These are phyloP conservation scores for Gloeophyllum trabeum DNA, from an alignment of 768 basidiomycete species.

Conservation along the genomic window DNA sequence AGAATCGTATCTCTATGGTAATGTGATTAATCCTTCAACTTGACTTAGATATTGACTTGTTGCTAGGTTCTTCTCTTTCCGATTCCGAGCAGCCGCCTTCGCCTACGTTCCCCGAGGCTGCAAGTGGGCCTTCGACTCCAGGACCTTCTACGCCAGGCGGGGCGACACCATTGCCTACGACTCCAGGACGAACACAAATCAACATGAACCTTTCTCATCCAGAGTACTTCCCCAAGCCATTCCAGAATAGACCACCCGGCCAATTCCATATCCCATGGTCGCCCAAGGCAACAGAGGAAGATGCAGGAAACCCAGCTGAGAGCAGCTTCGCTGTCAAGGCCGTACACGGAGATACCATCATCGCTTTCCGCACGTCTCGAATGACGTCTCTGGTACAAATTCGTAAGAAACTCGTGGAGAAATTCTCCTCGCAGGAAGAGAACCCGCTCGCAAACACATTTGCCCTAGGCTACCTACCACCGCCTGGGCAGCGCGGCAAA, in stretches of 20 bases:
- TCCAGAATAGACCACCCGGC: constrained; percentile 2
- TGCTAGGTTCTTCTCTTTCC: too few species aligned
- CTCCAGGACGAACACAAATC: background rate
- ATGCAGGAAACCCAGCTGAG: constrained; percentile 17
- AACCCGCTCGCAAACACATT: constrained; percentile 43
- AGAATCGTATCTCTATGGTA: constrained; percentile 23
- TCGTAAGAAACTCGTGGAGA: constrained; percentile 48
- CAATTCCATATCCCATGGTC: background rate
- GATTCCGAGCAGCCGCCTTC: background rate
- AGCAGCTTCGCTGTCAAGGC: constrained; percentile 49
- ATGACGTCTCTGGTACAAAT: constrained; percentile 38
- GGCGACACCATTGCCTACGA: background rate
- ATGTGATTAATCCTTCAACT: too few species aligned
- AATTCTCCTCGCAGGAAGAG: constrained; percentile 54
- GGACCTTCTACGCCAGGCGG: too few species aligned
- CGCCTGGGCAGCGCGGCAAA: constrained; percentile 5
- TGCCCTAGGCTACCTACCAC: constrained; percentile 32
- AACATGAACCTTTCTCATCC: background rate
- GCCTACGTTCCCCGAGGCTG: background rate
- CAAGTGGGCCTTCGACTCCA: background rate
- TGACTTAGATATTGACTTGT: too few species aligned
- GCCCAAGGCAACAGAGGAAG: constrained; percentile 5
- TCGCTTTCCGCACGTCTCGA: constrained; percentile 46
- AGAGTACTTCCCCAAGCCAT: constrained; percentile 8
- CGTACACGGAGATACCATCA: constrained; percentile 44